Evolutionary conservation across 768 basidiomycete genomes (phyloP).

Genomic region (Boletus rubroflammeus): DNA sequence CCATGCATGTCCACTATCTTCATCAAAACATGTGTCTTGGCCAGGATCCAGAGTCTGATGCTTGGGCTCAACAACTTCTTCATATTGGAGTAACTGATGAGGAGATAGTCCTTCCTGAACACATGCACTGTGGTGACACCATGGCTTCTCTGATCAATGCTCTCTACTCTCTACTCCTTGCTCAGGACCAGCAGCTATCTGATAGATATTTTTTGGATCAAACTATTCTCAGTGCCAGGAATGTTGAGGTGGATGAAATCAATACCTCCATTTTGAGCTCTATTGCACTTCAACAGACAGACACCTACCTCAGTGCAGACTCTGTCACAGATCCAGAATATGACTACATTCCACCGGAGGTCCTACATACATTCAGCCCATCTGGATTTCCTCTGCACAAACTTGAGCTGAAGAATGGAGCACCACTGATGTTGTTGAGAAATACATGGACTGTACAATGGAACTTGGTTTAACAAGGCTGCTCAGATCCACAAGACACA

Average conservation of each 20-base stretch:
- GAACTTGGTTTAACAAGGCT: too few species aligned
- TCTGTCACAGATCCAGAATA: neutral
- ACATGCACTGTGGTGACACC: conserved; percentile 26
- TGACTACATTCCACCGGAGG: neutral
- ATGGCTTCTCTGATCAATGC: conserved; percentile 23
- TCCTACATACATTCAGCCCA: neutral
- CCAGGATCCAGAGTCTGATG: conserved; percentile 4
- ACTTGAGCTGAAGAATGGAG: too few species aligned
- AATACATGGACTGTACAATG: too few species aligned
- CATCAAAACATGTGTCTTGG: conserved; percentile 41
- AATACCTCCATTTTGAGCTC: neutral
- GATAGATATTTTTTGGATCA: neutral
- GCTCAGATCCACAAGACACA: too few species aligned
- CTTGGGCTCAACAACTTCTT: too few species aligned
- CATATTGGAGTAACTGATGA: conserved; percentile 11
- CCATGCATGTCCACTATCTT: conserved; percentile 33
- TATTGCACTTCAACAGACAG: neutral
- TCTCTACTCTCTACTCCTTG: conserved; percentile 33
- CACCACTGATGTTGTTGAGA: too few species aligned
- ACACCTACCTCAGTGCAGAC: neutral
- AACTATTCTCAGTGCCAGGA: neutral
- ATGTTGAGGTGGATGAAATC: neutral
- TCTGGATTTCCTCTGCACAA: too few species aligned
- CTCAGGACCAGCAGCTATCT: neutral
- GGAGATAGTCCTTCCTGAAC: conserved; percentile 21